Base-by-base conservation (phyloP, 2,329 filamentous ascomycete species). In the Talaromyces sp. region DNA sequence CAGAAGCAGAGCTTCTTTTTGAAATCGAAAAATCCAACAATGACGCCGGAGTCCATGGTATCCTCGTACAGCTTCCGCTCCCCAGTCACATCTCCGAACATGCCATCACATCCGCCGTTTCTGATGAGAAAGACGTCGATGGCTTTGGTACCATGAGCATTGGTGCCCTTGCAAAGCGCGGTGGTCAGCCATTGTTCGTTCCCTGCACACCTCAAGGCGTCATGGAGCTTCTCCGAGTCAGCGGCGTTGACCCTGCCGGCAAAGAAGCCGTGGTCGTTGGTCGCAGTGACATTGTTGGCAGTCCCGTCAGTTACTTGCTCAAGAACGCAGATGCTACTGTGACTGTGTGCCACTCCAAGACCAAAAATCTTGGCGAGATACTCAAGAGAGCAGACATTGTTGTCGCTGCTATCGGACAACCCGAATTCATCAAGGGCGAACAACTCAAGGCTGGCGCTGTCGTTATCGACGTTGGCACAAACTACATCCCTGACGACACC, bases 181-280 rank as follows among this genome's bases (percentile, higher is more conserved):
- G 95, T 60, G 95, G 95, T 52, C 87, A 86, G 70, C 95, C 95
- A 56, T 84, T 92, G 68, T 99, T 99, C 81, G 87, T 91, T 50
- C 95, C 95, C 56, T 99, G 95, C 85, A 99, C 95, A 1, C 95
- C 95, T 61, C 94, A 97, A 82, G 95, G 95, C 74, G 91, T 97
- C 74, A 98, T 99, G 93, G 90, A 91, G 49, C 85, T 99, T 70
- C 84, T 99, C 66, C 81, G 92, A 75, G 91, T 95, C 77, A 88
- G 90, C 22, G 93, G 93, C 8, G 87, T 99, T 47, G 87, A 96
- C 63, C 83, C 95, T 62, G 86, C 86, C 62, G 95, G 95, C 71
- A 98, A 98, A 85, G 90, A 94, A 71, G 95, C 95, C 39, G 94
- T 98, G 2, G 94, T 99, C 17, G 84, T 99, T 59, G 95, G 95